These are phyloP conservation scores for Mesembryanthemum crystallinum DNA, from an alignment of 148 eudicot genomes.

Conservation along the genomic window DNA sequence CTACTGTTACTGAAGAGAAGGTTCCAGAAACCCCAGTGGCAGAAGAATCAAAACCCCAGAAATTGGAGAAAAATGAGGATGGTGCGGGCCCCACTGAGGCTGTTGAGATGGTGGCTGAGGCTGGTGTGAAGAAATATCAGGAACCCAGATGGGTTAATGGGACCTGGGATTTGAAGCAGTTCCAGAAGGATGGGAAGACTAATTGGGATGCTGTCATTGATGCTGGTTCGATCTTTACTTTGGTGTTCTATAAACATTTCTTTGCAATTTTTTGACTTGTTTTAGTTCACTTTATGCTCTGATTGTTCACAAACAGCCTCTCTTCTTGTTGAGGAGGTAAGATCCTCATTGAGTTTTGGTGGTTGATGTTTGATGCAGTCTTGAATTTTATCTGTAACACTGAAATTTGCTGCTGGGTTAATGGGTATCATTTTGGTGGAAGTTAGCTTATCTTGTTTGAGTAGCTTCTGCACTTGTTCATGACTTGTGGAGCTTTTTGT, in stretches of 20 bases:
- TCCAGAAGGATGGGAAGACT: conserved; percentile 57
- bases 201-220: conserved; percentile 96
- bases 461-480: background rate
- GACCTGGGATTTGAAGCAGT: conserved; percentile 83
- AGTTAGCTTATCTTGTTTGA: background rate
- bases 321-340: background rate
- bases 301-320: background rate
- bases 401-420: conserved; percentile 1
- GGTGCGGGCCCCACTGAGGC: conserved; percentile 21
- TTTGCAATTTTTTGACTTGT: background rate
- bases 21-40: too few species aligned
- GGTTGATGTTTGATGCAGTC: background rate
- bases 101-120: conserved; percentile 18
- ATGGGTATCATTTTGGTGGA: background rate
- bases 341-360: too few species aligned
- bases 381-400: background rate
- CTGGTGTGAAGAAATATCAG: conserved; percentile 37
- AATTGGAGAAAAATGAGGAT: conserved; percentile 26
- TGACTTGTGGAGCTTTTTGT: background rate
- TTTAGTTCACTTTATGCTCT: background rate
- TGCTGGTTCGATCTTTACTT: conserved; percentile 53
- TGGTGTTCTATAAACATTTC: background rate
- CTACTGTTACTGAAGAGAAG: conserved; percentile 33
- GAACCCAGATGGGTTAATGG: conserved; percentile 78
- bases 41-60: background rate